Evolutionary conservation across 768 basidiomycete genomes (phyloP).

Genomic region (Lactifluus hygrophoroides): DNA sequence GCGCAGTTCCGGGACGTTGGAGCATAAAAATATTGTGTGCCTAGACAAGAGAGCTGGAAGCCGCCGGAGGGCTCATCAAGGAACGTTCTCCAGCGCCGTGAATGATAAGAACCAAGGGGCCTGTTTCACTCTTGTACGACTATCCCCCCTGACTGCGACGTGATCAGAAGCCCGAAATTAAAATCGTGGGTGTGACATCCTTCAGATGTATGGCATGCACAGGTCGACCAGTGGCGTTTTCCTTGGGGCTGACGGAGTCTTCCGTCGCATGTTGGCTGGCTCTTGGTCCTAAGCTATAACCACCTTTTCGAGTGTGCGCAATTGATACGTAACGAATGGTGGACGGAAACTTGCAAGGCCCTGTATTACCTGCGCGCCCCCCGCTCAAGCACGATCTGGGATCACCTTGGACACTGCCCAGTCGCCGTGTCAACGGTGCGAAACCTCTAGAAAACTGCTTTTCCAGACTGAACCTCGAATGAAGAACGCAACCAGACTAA

Average conservation of each 20-base stretch:
- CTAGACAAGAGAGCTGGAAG: conserved; percentile 69
- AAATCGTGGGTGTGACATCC: not conserved
- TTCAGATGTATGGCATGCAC: not conserved
- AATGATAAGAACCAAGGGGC: conserved; percentile 85
- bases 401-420: conserved; percentile 31
- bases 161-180: not conserved
- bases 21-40: conserved; percentile 39
- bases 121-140: conserved; percentile 38
- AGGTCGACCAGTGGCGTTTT: no score
- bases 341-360: no score
- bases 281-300: conserved; percentile 52
- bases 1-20: not conserved
- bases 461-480: conserved; percentile 39
- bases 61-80: conserved; percentile 90
- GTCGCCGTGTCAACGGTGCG: no score
- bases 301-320: no score
- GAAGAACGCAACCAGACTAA: conserved; percentile 45
- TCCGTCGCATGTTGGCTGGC: conserved; percentile 76
- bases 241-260: conserved; percentile 62
- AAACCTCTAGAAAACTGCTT: no score
- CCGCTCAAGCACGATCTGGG: no score
- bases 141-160: no score
- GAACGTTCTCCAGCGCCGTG: conserved; percentile 81
- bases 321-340: no score
- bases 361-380: no score